These are phyloP conservation scores for Pisolithus albus DNA, from an alignment of 768 basidiomycete species.

Conservation along the genomic window DNA sequence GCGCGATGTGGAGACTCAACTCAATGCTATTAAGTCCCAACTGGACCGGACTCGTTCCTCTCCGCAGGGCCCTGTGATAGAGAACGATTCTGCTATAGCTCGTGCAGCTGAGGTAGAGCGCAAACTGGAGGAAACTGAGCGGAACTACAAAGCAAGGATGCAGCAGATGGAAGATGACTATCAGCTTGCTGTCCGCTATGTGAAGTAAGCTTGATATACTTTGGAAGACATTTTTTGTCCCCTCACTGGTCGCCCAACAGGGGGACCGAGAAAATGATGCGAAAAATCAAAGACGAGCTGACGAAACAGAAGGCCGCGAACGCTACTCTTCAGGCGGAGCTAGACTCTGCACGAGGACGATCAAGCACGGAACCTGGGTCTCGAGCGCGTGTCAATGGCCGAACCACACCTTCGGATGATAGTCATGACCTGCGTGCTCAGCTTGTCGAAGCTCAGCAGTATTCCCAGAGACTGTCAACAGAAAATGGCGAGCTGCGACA, in stretches of 20 bases:
- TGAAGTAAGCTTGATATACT: constrained; percentile 61
- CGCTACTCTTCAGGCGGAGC: constrained; percentile 72
- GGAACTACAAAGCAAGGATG: constrained; percentile 69
- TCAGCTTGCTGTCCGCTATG: constrained; percentile 93
- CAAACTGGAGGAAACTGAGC: constrained; percentile 73
- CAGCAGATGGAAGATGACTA: constrained; percentile 93
- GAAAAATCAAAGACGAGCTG: constrained; percentile 92
- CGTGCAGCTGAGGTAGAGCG: constrained; percentile 66
- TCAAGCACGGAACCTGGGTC: constrained; percentile 47
- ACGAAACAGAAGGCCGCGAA: constrained; percentile 85
- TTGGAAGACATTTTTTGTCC: constrained; percentile 5
- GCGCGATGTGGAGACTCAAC: constrained; percentile 68
- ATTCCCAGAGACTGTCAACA: constrained; percentile 58
- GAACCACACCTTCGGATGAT: constrained; percentile 76
- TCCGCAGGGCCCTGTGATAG: constrained; percentile 46
- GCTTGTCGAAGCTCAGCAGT: constrained; percentile 71
- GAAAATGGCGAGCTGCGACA: constrained; percentile 74
- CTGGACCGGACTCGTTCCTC: constrained; percentile 55
- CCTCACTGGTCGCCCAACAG: constrained; percentile 33
- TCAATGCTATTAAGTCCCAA: constrained; percentile 55
- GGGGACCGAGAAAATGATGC: constrained; percentile 97
- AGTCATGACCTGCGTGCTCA: constrained; percentile 60
- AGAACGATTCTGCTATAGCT: constrained; percentile 29
- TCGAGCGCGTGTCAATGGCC: constrained; percentile 60
- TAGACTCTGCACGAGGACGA: constrained; percentile 63